phyloP scores from a whole-genome alignment of 441 rosid species.

The Euphorbia celastroides region DNA sequence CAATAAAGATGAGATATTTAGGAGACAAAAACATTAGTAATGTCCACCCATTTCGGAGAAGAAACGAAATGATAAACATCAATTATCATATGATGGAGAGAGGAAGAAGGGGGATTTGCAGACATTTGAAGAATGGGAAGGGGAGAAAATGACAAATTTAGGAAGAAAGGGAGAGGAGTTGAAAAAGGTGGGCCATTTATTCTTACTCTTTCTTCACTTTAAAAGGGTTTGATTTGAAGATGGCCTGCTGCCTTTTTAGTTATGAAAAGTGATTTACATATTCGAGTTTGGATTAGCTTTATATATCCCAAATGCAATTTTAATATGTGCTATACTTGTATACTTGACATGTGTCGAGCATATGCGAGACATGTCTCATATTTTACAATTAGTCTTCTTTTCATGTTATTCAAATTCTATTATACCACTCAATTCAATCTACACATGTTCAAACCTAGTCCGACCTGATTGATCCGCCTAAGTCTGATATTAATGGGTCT shows the following conservation, averaged over 20 bases:
- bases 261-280: background rate
- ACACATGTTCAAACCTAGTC: no score
- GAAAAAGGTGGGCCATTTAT: background rate
- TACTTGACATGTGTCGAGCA: no score
- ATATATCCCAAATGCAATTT: background rate
- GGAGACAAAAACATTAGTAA: background rate
- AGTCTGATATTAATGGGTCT: no score
- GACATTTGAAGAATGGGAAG: conserved; percentile 6
- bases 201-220: background rate
- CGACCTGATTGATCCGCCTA: no score
- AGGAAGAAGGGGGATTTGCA: background rate
- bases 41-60: background rate
- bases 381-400: no score
- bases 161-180: background rate
- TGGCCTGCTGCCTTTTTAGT: background rate
- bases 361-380: no score
- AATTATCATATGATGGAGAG: conserved; percentile 13
- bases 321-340: no score
- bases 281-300: background rate
- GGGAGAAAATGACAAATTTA: conserved; percentile 25
- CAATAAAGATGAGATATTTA: conserved; percentile 10
- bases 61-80: background rate
- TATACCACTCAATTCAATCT: no score
- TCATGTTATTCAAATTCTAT: no score
- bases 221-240: conserved; percentile 1